These are phyloP conservation scores for Wickerhamomyces bisporus DNA, from an alignment of 805 yeast species.

Conservation along the genomic window DNA sequence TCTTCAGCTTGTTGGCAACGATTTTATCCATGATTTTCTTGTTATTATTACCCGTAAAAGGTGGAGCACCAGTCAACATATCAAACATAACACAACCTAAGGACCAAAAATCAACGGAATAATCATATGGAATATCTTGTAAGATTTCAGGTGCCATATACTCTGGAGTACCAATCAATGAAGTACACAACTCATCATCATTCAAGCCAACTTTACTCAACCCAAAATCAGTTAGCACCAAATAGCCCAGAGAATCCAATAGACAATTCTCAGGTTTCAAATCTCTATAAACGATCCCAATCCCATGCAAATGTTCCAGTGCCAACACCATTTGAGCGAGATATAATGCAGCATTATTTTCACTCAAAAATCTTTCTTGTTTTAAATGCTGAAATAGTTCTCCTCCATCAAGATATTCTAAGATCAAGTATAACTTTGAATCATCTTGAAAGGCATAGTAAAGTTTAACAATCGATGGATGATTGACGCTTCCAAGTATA, in stretches of 20 bases:
- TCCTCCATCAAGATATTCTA: conserved; percentile 88
- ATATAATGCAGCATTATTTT: conserved; percentile 88
- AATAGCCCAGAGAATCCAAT: conserved; percentile 90
- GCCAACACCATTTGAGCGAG: conserved; percentile 93
- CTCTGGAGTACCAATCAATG: conserved; percentile 76
- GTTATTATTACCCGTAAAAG: conserved; percentile 80
- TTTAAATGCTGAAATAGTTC: conserved; percentile 92
- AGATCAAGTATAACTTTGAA: conserved; percentile 64
- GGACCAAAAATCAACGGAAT: conserved; percentile 89
- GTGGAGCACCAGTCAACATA: conserved; percentile 81
- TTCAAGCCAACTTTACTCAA: conserved; percentile 69
- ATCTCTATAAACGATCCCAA: conserved; percentile 94
- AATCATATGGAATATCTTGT: conserved; percentile 71
- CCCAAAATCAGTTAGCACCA: conserved; percentile 95
- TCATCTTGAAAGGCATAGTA: conserved; percentile 82
- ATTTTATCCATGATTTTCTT: conserved; percentile 74
- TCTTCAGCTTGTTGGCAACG: conserved; percentile 55
- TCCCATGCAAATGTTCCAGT: conserved; percentile 86
- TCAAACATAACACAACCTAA: conserved; percentile 79
- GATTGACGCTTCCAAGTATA: conserved; percentile 64
- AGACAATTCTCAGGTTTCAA: conserved; percentile 93
- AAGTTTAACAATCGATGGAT: conserved; percentile 76
- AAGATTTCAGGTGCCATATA: conserved; percentile 90
- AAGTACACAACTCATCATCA: conserved; percentile 65
- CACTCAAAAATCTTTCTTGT: conserved; percentile 88